Conservation (phyloP, 768 basidiomycete species). For the Podaxis rugospora region DNA sequence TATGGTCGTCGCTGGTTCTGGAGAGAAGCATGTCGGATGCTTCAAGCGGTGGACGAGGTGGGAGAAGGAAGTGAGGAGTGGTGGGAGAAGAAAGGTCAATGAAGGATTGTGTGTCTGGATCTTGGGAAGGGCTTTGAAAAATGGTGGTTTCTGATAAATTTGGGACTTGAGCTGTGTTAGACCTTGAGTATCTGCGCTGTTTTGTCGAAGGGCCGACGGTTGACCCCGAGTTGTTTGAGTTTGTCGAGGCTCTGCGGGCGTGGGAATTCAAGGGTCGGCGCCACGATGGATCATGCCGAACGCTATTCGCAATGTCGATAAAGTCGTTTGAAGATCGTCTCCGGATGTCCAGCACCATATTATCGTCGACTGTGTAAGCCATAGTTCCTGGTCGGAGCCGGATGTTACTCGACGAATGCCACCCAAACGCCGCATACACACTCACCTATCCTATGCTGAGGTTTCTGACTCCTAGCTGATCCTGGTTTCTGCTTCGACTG, state of each 20-base stretch:
- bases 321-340: slow-evolving; percentile 7
- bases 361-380: neutral
- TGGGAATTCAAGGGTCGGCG: slow-evolving; percentile 32
- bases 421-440: neutral
- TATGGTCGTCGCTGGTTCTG: slow-evolving; percentile 20
- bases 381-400: neutral
- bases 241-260: slow-evolving; percentile 22
- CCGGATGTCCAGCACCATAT: slow-evolving; percentile 20
- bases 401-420: too few relatives aligned
- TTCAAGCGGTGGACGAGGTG: neutral
- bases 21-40: slow-evolving; percentile 9
- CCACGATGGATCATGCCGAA: slow-evolving; percentile 13
- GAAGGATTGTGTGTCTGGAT: slow-evolving; percentile 26
- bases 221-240: slow-evolving; percentile 23
- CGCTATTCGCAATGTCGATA: slow-evolving; percentile 9
- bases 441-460: slow-evolving; percentile 1
- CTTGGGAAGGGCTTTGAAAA: neutral
- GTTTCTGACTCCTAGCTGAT: neutral
- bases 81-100: slow-evolving; percentile 29
- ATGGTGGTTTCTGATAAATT: slow-evolving; percentile 20
- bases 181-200: neutral
- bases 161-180: slow-evolving; percentile 19
- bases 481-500: neutral
- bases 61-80: neutral
- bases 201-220: slow-evolving; percentile 22